Base-by-base conservation (phyloP, 257 asterid species). In the Scutellaria barbata region DNA sequence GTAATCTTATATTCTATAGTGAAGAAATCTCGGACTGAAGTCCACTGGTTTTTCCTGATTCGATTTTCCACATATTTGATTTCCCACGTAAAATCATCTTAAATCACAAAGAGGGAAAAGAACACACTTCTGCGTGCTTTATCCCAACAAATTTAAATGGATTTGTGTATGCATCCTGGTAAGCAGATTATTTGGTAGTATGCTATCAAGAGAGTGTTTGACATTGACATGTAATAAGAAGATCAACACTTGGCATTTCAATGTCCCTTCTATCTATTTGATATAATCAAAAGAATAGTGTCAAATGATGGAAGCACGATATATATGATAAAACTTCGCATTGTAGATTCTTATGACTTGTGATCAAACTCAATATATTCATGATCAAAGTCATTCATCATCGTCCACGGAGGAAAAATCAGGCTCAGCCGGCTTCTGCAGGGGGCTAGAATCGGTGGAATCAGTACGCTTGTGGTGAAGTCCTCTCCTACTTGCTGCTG, bases 371-470 rank as follows among this genome's bases (percentile, higher is more conserved):
- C 25, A 43, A 10, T 14, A 46, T 40, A 11, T 46, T 5, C 61
- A 62, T 43, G 64, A 65, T 33, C 64, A 7, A 58, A 30, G 22
- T 59, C 55, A 66, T 14, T 81, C 77, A 85, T 85, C 96, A 46
- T 88, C 92, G 14, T 90, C 93, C 7, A 84, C 92, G 8, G 91
- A 80, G 37, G 98, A 92, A 73, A 92, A 92, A 82, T 92, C 97
- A 5, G 96, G 98, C 71, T 92, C 97, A 3, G 89, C 81, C 40
- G 98, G 98, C 74, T 92, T 90, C 85, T 84, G 91, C 82, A 92
- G 73, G 39, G 97, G 59, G 51, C 81, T 73, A 1, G 94, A 74
- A 71, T 72, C 92, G 2, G 2, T 2, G 7, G 96, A 83, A 39
- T 71, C 90, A 0, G 75, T 30, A 55, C 72, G 87, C 79, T 81